phyloP scores from a whole-genome alignment of 495 filamentous ascomycete species.

The Penicillium ochrochloron region DNA sequence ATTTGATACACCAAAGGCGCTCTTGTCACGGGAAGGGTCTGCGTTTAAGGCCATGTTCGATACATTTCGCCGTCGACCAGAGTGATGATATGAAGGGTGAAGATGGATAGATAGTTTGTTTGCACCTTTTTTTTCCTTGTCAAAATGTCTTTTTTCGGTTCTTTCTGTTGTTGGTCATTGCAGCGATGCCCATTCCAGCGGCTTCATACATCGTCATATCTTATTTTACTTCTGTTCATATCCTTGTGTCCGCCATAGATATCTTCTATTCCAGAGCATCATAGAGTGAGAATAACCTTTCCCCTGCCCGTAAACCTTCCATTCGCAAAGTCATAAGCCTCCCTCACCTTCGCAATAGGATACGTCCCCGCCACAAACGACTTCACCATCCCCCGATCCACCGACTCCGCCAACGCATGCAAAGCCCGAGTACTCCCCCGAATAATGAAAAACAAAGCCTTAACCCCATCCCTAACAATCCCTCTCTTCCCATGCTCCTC shows the following conservation, averaged over 20 bases:
- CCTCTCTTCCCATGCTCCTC: slow-evolving; percentile 39
- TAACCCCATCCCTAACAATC: slow-evolving; percentile 25
- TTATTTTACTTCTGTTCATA: not conserved
- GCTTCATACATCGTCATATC: not conserved
- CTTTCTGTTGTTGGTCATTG: not conserved
- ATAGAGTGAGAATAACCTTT: slow-evolving; percentile 35
- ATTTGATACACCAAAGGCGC: slow-evolving; percentile 30
- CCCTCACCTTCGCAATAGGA: slow-evolving; percentile 27
- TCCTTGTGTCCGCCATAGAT: not conserved
- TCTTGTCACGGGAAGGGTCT: slow-evolving; percentile 25
- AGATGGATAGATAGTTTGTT: not conserved
- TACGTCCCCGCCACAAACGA: slow-evolving; percentile 35
- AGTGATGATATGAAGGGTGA: not conserved
- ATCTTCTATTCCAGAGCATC: not conserved
- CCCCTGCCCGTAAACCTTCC: slow-evolving; percentile 30
- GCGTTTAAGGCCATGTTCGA: slow-evolving; percentile 28
- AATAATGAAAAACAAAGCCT: slow-evolving; percentile 41
- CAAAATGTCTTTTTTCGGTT: not conserved
- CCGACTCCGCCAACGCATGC: slow-evolving; percentile 21
- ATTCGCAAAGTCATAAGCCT: slow-evolving; percentile 42
- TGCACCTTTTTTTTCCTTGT: not conserved
- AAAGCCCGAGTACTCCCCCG: slow-evolving; percentile 25
- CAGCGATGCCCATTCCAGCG: not conserved
- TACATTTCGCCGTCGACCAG: slow-evolving; percentile 16
- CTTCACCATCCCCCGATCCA: slow-evolving; percentile 23